These are phyloP conservation scores for Wilhelminamyces savonicus DNA, from an alignment of 805 yeast species.

Conservation along the genomic window DNA sequence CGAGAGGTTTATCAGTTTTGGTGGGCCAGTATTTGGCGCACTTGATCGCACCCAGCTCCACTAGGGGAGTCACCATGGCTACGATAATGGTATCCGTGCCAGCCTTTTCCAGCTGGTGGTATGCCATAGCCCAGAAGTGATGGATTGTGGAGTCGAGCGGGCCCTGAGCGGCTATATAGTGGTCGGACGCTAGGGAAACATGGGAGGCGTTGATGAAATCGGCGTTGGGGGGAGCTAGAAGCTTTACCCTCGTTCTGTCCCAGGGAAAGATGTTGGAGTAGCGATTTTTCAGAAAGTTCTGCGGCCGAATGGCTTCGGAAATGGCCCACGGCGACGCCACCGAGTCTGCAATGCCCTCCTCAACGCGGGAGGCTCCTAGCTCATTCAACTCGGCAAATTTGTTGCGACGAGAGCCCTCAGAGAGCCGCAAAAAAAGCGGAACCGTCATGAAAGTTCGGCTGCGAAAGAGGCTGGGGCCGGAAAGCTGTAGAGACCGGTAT, in stretches of 20 bases:
- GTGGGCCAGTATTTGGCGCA: constrained; percentile 19
- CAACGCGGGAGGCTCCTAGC: constrained; percentile 5
- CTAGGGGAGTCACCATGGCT: constrained; percentile 33
- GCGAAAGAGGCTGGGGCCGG: too few species aligned
- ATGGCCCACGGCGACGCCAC: constrained; percentile 5
- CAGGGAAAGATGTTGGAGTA: constrained; percentile 62
- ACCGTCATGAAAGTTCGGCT: too few species aligned
- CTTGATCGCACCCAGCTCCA: constrained; percentile 8
- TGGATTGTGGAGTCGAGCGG: constrained; percentile 68
- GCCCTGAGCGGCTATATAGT: constrained; percentile 87
- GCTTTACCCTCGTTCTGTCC: constrained; percentile 50
- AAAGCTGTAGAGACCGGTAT: too few species aligned
- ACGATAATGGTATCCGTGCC: constrained; percentile 20
- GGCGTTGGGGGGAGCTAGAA: constrained; percentile 20
- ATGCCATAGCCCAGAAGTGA: constrained; percentile 71
- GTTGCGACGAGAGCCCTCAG: too few species aligned
- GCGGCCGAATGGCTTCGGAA: constrained; percentile 3
- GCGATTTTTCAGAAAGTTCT: constrained; percentile 33
- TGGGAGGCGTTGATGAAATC: constrained; percentile 39
- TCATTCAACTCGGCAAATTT: not conserved
- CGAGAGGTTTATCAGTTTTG: constrained; percentile 8
- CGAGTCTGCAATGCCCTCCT: constrained; percentile 2
- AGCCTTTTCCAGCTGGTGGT: constrained; percentile 22
- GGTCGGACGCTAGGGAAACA: constrained; percentile 9
- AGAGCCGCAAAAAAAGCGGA: too few species aligned